phyloP scores from a whole-genome alignment of 2,329 filamentous ascomycete species.

The Arthrobotrys musiformis region DNA sequence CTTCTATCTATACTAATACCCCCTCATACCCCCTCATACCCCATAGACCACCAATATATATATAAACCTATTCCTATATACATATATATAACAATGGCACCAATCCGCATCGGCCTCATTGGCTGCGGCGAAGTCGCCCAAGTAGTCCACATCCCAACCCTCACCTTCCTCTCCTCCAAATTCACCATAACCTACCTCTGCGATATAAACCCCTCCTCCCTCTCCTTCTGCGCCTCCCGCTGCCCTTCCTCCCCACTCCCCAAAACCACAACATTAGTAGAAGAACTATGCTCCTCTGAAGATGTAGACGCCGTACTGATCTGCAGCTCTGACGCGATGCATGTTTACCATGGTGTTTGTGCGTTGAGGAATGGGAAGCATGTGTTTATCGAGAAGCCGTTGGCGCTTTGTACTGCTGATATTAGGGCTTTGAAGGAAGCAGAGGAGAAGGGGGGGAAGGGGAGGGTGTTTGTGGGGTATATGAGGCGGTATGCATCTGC shows the following conservation, averaged over 20 bases:
- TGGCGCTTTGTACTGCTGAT: constrained; percentile 66
- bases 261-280: constrained; percentile 59
- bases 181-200: constrained; percentile 67
- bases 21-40: too few relatives aligned
- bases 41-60: too few relatives aligned
- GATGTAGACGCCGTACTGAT: constrained; percentile 70
- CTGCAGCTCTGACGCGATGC: constrained; percentile 68
- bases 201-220: constrained; percentile 65
- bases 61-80: too few relatives aligned
- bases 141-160: constrained; percentile 68
- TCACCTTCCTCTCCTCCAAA: constrained; percentile 64
- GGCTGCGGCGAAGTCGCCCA: constrained; percentile 68
- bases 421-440: constrained; percentile 67
- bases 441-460: constrained; percentile 63
- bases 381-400: constrained; percentile 71
- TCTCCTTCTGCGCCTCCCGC: constrained; percentile 62
- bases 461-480: constrained; percentile 70
- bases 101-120: constrained; percentile 63
- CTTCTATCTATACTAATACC: too few relatives aligned
- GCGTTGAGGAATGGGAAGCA: constrained; percentile 69
- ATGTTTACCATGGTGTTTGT: constrained; percentile 67
- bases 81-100: neutral
- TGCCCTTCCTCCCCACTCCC: constrained; percentile 25
- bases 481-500: constrained; percentile 71
- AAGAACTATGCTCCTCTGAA: constrained; percentile 64